Evolutionary conservation across 2,329 filamentous ascomycete species (phyloP).

Genomic region (Pyricularia pennisetigena): DNA sequence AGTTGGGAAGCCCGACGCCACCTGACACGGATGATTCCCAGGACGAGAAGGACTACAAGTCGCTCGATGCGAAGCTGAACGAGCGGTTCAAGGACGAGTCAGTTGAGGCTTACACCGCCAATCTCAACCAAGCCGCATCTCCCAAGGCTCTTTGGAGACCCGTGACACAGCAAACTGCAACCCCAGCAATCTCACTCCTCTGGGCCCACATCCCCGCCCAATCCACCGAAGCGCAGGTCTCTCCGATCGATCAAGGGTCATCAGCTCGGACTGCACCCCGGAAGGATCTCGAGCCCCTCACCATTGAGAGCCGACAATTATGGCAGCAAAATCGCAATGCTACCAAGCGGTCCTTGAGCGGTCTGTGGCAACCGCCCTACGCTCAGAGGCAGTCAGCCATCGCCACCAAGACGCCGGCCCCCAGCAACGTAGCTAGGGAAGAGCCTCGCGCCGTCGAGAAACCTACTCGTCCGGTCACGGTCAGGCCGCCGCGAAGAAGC

Average conservation of each 20-base stretch:
- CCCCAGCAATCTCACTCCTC: slow-evolving; percentile 10
- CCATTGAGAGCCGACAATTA: slow-evolving; percentile 25
- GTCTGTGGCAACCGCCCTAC: slow-evolving; percentile 22
- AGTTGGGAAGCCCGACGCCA: slow-evolving; percentile 42
- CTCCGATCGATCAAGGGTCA: slow-evolving; percentile 14
- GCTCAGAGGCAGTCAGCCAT: slow-evolving; percentile 5
- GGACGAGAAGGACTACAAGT: slow-evolving; percentile 20
- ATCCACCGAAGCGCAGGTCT: slow-evolving; percentile 6
- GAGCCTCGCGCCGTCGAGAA: slow-evolving; percentile 4
- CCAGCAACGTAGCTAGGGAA: neutral
- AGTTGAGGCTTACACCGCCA: slow-evolving; percentile 1
- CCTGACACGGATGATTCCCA: slow-evolving; percentile 42
- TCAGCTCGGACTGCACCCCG: slow-evolving; percentile 24
- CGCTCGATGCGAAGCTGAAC: neutral
- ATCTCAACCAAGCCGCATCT: neutral
- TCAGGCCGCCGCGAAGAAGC: slow-evolving; percentile 43
- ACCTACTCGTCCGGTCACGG: slow-evolving; percentile 32
- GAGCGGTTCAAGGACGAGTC: neutral
- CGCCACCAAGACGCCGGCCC: neutral
- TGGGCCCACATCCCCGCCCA: slow-evolving; percentile 12
- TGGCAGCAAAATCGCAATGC: slow-evolving; percentile 25
- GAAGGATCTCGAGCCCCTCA: slow-evolving; percentile 21
- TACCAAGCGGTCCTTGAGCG: slow-evolving; percentile 9
- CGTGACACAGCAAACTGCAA: neutral
- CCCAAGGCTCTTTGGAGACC: slow-evolving; percentile 18